Conservation (phyloP, 768 basidiomycete genomes). For the Scleroderma citrinum region DNA sequence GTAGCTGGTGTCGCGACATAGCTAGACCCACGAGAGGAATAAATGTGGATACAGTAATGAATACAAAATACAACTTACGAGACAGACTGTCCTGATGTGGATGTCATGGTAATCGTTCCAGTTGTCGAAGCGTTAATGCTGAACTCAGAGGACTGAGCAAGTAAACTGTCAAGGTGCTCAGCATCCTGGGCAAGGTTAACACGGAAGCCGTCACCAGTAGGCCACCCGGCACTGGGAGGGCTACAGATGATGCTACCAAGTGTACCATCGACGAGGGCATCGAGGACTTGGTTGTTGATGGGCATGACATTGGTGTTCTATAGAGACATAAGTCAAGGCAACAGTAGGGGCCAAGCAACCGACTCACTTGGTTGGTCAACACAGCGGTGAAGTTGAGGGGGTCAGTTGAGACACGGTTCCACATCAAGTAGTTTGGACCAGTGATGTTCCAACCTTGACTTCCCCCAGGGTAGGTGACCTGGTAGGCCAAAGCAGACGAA, state of each 20-base stretch:
- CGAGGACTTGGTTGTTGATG: slow-evolving; percentile 43
- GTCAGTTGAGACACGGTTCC: slow-evolving; percentile 66
- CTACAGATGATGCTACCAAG: slow-evolving; percentile 34
- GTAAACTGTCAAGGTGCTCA: slow-evolving; percentile 43
- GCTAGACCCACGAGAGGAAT: slow-evolving; percentile 7
- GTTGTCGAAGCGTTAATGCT: slow-evolving; percentile 32
- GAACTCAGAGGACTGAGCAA: slow-evolving; percentile 70
- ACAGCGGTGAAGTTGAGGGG: slow-evolving; percentile 60
- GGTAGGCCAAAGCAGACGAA: slow-evolving; percentile 58
- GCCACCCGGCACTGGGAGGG: slow-evolving; percentile 63
- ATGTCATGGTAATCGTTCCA: slow-evolving; percentile 7
- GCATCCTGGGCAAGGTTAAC: slow-evolving; percentile 63
- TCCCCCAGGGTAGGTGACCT: slow-evolving; percentile 46
- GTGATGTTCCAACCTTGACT: slow-evolving; percentile 51
- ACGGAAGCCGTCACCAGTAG: slow-evolving; percentile 53
- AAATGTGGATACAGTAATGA: neutral
- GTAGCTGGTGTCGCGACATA: slow-evolving; percentile 19
- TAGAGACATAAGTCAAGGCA: neutral
- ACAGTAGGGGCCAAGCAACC: neutral
- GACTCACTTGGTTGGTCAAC: slow-evolving; percentile 57
- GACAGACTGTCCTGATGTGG: slow-evolving; percentile 9
- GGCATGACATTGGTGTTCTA: slow-evolving; percentile 32
- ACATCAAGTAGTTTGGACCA: slow-evolving; percentile 49
- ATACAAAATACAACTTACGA: slow-evolving; percentile 11
- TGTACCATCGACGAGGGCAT: slow-evolving; percentile 48